Base-by-base conservation (phyloP, 345 rosid genomes). In the Trapa bicornis region DNA sequence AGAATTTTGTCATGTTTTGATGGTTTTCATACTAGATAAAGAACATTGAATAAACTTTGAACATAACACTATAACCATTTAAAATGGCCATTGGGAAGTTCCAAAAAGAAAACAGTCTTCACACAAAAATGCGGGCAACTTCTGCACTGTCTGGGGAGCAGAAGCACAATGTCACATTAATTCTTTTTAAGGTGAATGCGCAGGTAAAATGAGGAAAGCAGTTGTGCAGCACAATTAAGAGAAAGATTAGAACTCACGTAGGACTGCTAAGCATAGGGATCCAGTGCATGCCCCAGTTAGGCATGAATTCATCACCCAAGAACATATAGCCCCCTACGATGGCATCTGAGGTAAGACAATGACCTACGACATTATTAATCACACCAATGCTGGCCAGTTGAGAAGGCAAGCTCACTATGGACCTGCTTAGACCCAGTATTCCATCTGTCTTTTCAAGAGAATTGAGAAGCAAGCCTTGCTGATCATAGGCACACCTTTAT, bases 401-500 rank as follows among this genome's bases (percentile, higher is more conserved):
- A 78, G 97, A 89, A 80, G 98, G 98, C 65, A 93, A 76, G 75
- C 98, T 88, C 64, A 88, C 81, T 79, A 84, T 84, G 63, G 94
- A 88, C 73, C 83, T 85, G 80, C 90, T 90, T 71, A 93, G 76
- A 66, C 98, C 98, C 17, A 93, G 86, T 65, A 93, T 88, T 64
- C 98, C 97, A 53, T 93, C 96, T 13, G 98, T 88, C 84, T 80
- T 83, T 54, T 78, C 76, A 73, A 93, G 79, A 70, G 90, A 79
- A 70, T 83, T 80, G 53, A 93, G 80, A 53, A 93, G 85, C 67
- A 77, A 62, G 12, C 96, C 97, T 88, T 85, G 98, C 75, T 93
- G 98, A 81, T 93, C 96, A 80, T 90, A 93, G 64, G 89, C 98
- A 68, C 98, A 93, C 82, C 98, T 92, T 22, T 16, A 58, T 32